phyloP scores from a whole-genome alignment of 306 rosid genomes.

The Lotus japonicus region DNA sequence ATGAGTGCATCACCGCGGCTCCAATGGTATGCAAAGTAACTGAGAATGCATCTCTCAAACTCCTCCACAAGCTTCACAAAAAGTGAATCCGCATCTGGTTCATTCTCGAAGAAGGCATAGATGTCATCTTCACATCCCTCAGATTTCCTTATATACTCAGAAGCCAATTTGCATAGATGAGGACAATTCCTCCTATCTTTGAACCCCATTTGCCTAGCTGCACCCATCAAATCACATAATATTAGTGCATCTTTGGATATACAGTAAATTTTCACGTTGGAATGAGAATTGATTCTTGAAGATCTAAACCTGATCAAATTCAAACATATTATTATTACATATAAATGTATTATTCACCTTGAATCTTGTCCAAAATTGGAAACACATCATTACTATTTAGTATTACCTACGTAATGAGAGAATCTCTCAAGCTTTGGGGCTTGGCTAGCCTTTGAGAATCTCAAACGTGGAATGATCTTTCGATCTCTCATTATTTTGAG shows the following conservation, averaged over 20 bases:
- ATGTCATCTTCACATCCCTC: conserved; percentile 84
- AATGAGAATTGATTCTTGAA: too few species aligned
- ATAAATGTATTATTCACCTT: too few species aligned
- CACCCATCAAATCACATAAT: conserved; percentile 28
- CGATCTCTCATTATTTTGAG: conserved; percentile 36
- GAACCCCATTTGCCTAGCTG: conserved; percentile 98
- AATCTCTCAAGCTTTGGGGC: conserved; percentile 71
- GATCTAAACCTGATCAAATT: too few species aligned
- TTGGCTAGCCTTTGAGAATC: conserved; percentile 34
- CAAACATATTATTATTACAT: too few species aligned
- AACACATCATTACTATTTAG: background rate
- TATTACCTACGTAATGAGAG: conserved; percentile 88
- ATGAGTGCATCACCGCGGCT: conserved; percentile 65
- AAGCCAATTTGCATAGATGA: conserved; percentile 69
- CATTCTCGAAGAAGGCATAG: conserved; percentile 60
- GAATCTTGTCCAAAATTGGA: background rate
- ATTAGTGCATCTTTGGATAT: too few species aligned
- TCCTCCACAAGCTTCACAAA: conserved; percentile 95
- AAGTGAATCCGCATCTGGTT: conserved; percentile 79
- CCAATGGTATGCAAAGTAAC: conserved; percentile 97
- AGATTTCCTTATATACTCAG: conserved; percentile 67
- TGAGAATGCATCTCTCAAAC: conserved; percentile 94
- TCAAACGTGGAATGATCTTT: conserved; percentile 59
- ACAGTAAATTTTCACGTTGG: too few species aligned
- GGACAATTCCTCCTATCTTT: conserved; percentile 75